Conservation (phyloP, 2,329 filamentous ascomycete species). For the Xylaria sp. region DNA sequence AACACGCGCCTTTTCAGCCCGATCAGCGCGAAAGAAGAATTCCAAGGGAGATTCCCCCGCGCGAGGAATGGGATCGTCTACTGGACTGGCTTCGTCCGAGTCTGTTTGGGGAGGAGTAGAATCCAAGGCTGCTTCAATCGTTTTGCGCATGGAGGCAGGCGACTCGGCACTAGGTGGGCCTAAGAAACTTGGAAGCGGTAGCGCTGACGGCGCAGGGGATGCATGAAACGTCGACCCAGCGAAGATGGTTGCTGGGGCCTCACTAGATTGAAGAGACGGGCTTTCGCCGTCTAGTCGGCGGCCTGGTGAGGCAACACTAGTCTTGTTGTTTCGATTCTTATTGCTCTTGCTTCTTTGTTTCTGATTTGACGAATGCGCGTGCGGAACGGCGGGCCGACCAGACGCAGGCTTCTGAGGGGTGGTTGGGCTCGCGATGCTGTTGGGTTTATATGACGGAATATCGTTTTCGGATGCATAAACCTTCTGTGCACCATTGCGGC, state of each 20-base stretch:
- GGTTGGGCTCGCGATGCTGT: constrained; percentile 48
- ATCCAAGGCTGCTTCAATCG: constrained; percentile 53
- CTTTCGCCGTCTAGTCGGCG: constrained; percentile 57
- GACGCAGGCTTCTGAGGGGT: constrained; percentile 60
- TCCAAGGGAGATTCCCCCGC: constrained; percentile 81
- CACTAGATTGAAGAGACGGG: constrained; percentile 59
- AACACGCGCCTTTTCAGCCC: constrained; percentile 76
- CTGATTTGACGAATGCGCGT: constrained; percentile 46
- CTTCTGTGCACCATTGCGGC: constrained; percentile 57
- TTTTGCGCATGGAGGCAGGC: constrained; percentile 58
- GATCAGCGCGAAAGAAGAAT: constrained; percentile 88
- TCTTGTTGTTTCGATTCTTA: constrained; percentile 46
- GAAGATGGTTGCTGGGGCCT: constrained; percentile 71
- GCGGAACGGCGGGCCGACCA: constrained; percentile 50
- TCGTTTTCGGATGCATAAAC: constrained; percentile 71
- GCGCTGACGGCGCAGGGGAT: constrained; percentile 87
- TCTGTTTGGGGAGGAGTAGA: constrained; percentile 63
- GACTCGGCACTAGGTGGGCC: constrained; percentile 79
- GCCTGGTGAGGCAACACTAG: constrained; percentile 56
- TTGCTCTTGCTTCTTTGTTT: constrained; percentile 46
- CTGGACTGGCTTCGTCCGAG: constrained; percentile 61
- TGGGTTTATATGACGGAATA: constrained; percentile 51
- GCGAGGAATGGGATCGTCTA: constrained; percentile 50
- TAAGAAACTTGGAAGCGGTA: constrained; percentile 90
- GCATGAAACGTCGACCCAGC: constrained; percentile 95